Percentiles rank a stretch among this genome's conserved stretches.
Conservation (phyloP, 2,329 filamentous ascomycete species). For the Cordyceps cicadae region DNA sequence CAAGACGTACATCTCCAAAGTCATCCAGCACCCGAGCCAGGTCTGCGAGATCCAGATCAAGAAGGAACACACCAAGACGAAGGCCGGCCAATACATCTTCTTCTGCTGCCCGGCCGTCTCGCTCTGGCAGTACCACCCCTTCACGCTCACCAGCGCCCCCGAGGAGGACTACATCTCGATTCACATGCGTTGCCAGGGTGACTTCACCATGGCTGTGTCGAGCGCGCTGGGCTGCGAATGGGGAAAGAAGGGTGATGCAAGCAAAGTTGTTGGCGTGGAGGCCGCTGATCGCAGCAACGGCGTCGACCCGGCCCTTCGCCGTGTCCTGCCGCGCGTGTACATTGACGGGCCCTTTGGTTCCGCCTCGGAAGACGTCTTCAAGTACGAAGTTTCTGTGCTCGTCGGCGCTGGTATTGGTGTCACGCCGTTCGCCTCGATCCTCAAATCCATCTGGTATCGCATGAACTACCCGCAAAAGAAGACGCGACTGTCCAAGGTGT, state of each 20-base stretch:
- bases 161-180: conserved; percentile 88
- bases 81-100: conserved; percentile 81
- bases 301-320: conserved; percentile 61
- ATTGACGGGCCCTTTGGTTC: conserved; percentile 80
- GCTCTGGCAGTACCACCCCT: conserved; percentile 82
- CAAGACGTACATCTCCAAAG: conserved; percentile 81
- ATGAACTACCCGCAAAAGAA: conserved; percentile 81
- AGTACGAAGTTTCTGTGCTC: conserved; percentile 73
- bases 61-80: conserved; percentile 76
- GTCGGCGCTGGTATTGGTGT: conserved; percentile 77
- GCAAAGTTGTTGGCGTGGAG: conserved; percentile 62
- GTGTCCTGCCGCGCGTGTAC: conserved; percentile 71
- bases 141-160: conserved; percentile 76
- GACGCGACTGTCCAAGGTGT: conserved; percentile 74
- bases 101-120: conserved; percentile 80
- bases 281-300: conserved; percentile 40
- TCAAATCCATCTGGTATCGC: conserved; percentile 89
- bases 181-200: conserved; percentile 73
- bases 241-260: conserved; percentile 44
- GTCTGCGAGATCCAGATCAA: conserved; percentile 89
- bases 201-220: conserved; percentile 67
- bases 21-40: conserved; percentile 81
- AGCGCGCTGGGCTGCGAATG: conserved; percentile 68
- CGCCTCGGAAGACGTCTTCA: conserved; percentile 83
- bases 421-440: conserved; percentile 77